Evolutionary conservation across 106 monocot genomes (phyloP).

Genomic region (Alisma plantagoaquatica): DNA sequence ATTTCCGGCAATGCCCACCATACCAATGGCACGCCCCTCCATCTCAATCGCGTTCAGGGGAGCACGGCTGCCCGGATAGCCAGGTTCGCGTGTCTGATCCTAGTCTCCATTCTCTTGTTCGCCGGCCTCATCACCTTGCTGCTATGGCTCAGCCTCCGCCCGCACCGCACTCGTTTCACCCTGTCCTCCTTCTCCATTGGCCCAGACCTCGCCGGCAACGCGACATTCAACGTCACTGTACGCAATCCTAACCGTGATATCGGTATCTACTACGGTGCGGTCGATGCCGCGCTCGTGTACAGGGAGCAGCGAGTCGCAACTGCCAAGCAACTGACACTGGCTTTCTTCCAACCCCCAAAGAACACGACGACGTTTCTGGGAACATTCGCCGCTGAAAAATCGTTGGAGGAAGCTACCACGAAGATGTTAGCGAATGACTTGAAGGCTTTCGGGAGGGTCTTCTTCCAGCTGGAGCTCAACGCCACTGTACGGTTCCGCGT

Average conservation of each 20-base stretch:
- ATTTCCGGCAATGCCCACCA: too few relatives aligned
- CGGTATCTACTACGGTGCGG: constrained; percentile 21
- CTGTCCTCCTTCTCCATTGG: too few relatives aligned
- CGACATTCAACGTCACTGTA: constrained; percentile 16
- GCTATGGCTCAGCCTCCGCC: too few relatives aligned
- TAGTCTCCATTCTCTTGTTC: too few relatives aligned
- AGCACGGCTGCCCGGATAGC: too few relatives aligned
- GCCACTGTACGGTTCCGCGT: constrained; percentile 36
- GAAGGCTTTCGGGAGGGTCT: constrained; percentile 3
- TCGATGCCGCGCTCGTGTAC: constrained; percentile 23
- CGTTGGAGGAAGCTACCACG: not conserved
- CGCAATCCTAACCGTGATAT: constrained; percentile 40
- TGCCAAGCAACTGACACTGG: not conserved
- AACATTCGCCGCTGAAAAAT: not conserved
- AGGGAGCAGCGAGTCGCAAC: constrained; percentile 3
- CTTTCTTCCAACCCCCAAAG: constrained; percentile 34
- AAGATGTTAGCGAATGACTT: constrained; percentile 3
- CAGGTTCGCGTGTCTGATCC: too few relatives aligned
- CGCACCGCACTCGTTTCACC: too few relatives aligned
- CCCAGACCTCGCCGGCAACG: too few relatives aligned
- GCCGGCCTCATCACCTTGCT: too few relatives aligned
- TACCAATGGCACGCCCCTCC: too few relatives aligned
- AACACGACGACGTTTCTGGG: constrained; percentile 21
- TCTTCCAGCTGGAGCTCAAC: constrained; percentile 30
- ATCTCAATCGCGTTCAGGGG: too few relatives aligned